Percentiles rank a stretch among this genome's conserved stretches.
Conservation (phyloP, 805 yeast species). For the Pichia thaimueangensis region DNA sequence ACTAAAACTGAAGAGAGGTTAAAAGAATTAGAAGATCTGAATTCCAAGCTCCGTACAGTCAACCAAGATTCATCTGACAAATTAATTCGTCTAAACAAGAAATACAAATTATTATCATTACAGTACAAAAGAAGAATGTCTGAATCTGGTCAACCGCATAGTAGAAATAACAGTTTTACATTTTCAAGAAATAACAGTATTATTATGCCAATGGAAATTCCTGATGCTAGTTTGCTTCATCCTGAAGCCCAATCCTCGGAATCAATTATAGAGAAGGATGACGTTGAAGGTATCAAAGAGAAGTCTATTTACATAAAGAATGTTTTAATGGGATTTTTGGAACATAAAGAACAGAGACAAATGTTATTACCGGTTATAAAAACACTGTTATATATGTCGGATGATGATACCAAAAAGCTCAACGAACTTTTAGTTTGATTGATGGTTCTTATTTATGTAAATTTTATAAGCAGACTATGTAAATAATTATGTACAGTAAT, state of each 20-base stretch:
- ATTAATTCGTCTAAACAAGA: constrained; percentile 61
- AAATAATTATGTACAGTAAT: too few relatives aligned
- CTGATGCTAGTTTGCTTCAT: constrained; percentile 5
- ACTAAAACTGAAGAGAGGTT: constrained; percentile 43
- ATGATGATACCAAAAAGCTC: constrained; percentile 70
- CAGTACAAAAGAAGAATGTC: constrained; percentile 38
- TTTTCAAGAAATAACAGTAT: constrained; percentile 7
- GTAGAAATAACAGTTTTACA: constrained; percentile 12
- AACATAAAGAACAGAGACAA: constrained; percentile 85
- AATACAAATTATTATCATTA: constrained; percentile 56
- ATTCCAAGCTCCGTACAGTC: constrained; percentile 46
- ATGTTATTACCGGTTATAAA: constrained; percentile 82
- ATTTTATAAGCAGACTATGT: too few relatives aligned
- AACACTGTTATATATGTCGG: constrained; percentile 60
- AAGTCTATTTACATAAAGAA: constrained; percentile 79
- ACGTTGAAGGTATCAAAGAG: constrained; percentile 29
- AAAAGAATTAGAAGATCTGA: constrained; percentile 50
- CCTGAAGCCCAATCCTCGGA: constrained; percentile 1
- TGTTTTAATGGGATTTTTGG: constrained; percentile 84
- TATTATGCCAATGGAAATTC: background rate
- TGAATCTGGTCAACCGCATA: constrained; percentile 19
- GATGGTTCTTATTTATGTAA: too few relatives aligned
- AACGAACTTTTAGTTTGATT: constrained; percentile 6
- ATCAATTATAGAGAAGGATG: constrained; percentile 13
- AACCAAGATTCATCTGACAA: constrained; percentile 67